Base-by-base conservation (phyloP, 2,329 filamentous ascomycete species). In the Drechslerella dactyloides region DNA sequence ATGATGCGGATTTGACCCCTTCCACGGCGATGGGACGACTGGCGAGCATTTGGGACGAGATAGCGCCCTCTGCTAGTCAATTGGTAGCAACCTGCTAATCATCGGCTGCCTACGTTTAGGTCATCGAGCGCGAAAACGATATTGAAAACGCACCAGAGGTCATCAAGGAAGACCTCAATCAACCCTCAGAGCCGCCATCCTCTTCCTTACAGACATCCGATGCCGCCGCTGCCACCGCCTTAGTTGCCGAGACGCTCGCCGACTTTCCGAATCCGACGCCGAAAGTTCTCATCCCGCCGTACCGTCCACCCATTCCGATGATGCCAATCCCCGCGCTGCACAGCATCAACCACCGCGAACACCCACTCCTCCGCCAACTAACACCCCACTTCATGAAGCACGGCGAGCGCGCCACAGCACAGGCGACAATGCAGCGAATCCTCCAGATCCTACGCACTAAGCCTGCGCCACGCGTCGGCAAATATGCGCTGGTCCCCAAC, bases 381-480 rank as follows among this genome's bases (percentile, higher is more conserved):
- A 96, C 92, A 17, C 93, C 92, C 79, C 83, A 96, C 76, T 81
- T 99, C 74, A 99, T 97, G 93, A 84, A 84, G 76, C 86, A 97
- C 80, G 94, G 94, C 76, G 96, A 97, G 83, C 86, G 96, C 79
- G 89, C 89, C 78, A 85, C 86, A 79, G 94, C 94, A n/a, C 91
- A 99, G 80, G 87, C 88, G 17, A 68, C 77, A 15, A 55, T 79
- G 2, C 74, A 75, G 33, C 69, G 76, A 42, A 75, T 76, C 7
- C 75, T 79, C 56, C 76, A 86, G 75, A 82, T 89, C 79, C 89
- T 99, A 73, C 91, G 93, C 77, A 96, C 91, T 44, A 86, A 91
- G 2, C 86, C 93, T 1, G 85, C 93, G 11, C 94, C 94, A 17
- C 88, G 85, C 74, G 83, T 89, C 78, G 90, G 88, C 79, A 81